Conservation (phyloP, 108 stramenopile species). For the Seminavis robusta region DNA sequence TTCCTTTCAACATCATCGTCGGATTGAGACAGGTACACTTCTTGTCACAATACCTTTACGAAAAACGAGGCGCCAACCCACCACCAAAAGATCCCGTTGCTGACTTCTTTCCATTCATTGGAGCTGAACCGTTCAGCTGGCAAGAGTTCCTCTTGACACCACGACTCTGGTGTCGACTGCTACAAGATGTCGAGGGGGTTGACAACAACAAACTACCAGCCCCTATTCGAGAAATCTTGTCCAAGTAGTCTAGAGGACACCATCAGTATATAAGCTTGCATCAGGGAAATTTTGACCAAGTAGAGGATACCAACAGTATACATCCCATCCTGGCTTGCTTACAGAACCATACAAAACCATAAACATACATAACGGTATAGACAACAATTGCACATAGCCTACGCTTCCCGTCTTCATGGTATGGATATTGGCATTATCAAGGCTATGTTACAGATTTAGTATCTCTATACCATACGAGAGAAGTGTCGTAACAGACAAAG, state of each 20-base stretch:
- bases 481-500: conserved; percentile 79
- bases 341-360: too few species aligned
- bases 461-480: conserved; percentile 70
- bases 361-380: too few species aligned
- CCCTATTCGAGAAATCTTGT: conserved; percentile 13
- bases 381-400: too few species aligned
- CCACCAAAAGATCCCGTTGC: conserved; percentile 26
- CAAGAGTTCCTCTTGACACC: conserved; percentile 28
- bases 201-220: conserved; percentile 21
- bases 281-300: too few species aligned
- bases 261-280: too few species aligned
- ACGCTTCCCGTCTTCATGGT: too few species aligned
- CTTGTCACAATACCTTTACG: conserved; percentile 27
- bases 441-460: too few species aligned
- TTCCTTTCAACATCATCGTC: conserved; percentile 39
- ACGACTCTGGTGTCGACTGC: conserved; percentile 25
- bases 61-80: conserved; percentile 2
- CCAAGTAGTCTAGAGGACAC: conserved; percentile 9
- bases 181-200: conserved; percentile 18
- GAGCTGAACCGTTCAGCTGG: conserved; percentile 21
- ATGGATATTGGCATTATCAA: too few species aligned
- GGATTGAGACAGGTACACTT: conserved; percentile 43
- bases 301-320: too few species aligned
- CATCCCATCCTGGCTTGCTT: too few species aligned
- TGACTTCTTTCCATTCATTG: conserved; percentile 37